Evolutionary conservation across 2,329 filamentous ascomycete genomes (phyloP).

Genomic region (Colletotrichum incanum): DNA sequence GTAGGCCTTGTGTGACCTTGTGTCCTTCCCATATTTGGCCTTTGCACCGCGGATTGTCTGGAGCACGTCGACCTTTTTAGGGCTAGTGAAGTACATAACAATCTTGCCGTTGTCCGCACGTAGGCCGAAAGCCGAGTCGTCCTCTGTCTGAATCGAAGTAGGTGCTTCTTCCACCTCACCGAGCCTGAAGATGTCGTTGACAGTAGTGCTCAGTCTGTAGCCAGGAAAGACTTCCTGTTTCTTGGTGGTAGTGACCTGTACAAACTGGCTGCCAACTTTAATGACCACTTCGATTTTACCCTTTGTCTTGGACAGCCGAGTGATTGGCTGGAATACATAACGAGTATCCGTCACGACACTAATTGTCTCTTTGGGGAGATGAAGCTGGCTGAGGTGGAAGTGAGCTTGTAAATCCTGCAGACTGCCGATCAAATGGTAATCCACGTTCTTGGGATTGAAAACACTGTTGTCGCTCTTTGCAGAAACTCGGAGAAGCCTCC

Average conservation of each 20-base stretch:
- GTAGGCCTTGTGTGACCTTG: slow-evolving; percentile 71
- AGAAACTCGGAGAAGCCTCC: slow-evolving; percentile 73
- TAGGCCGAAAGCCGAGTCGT: slow-evolving; percentile 78
- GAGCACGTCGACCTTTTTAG: slow-evolving; percentile 75
- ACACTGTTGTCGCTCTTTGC: slow-evolving; percentile 73
- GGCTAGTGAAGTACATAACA: slow-evolving; percentile 80
- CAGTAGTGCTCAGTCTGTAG: slow-evolving; percentile 72
- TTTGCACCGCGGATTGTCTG: slow-evolving; percentile 76
- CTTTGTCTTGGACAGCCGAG: slow-evolving; percentile 76
- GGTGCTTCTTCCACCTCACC: slow-evolving; percentile 78
- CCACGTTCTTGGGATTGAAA: slow-evolving; percentile 78
- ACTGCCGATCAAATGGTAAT: slow-evolving; percentile 77
- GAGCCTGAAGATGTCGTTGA: slow-evolving; percentile 80
- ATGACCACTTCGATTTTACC: slow-evolving; percentile 80
- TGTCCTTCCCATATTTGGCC: slow-evolving; percentile 76
- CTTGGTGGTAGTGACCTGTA: slow-evolving; percentile 78
- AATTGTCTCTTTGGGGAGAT: slow-evolving; percentile 79
- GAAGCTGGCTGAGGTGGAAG: slow-evolving; percentile 77
- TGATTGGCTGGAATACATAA: slow-evolving; percentile 77
- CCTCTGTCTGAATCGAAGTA: slow-evolving; percentile 75
- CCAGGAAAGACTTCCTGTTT: slow-evolving; percentile 78
- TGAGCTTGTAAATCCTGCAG: slow-evolving; percentile 76
- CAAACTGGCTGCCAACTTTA: slow-evolving; percentile 78
- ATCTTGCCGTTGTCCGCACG: slow-evolving; percentile 79
- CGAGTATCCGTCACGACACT: slow-evolving; percentile 77